Conservation (phyloP, 305 asterid genomes). For the Salvia sclarea region DNA sequence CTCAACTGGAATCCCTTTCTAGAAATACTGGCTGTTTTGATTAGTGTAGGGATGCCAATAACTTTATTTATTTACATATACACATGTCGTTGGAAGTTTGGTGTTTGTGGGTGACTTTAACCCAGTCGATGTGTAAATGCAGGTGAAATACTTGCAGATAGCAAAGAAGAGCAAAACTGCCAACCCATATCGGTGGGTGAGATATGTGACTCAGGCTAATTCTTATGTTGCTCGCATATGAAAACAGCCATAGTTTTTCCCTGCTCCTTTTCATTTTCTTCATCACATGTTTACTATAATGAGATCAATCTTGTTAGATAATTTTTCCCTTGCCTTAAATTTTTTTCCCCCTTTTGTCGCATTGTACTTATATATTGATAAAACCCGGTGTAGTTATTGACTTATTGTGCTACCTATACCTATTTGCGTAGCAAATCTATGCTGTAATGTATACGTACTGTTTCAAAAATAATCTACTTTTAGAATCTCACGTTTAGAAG, state of each 20-base stretch:
- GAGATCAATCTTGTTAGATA: constrained; percentile 6
- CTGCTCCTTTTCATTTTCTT: not conserved
- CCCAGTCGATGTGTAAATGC: constrained; percentile 35
- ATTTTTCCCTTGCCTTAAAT: not conserved
- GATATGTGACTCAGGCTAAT: constrained; percentile 94
- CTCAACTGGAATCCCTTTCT: no score
- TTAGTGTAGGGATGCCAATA: not conserved
- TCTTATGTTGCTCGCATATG: constrained; percentile 97
- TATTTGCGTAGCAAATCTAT: no score
- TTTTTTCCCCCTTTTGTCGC: not conserved
- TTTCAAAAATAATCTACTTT: no score
- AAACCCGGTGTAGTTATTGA: not conserved
- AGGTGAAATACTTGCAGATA: constrained; percentile 95
- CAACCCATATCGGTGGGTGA: constrained; percentile 96
- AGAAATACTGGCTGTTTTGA: not conserved
- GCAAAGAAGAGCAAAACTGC: constrained; percentile 80
- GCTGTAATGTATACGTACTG: not conserved
- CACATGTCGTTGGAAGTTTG: not conserved
- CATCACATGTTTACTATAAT: not conserved
- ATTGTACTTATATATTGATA: not conserved
- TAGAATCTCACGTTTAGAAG: no score
- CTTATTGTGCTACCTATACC: not conserved
- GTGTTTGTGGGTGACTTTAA: constrained; percentile 6
- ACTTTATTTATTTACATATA: no score
- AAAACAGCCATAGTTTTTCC: constrained; percentile 11